Percentiles rank a stretch among this genome's conserved stretches.
Evolutionary conservation across 1,139 yeast species (phyloP).

Genomic region (Debaryomyces coudertii): DNA sequence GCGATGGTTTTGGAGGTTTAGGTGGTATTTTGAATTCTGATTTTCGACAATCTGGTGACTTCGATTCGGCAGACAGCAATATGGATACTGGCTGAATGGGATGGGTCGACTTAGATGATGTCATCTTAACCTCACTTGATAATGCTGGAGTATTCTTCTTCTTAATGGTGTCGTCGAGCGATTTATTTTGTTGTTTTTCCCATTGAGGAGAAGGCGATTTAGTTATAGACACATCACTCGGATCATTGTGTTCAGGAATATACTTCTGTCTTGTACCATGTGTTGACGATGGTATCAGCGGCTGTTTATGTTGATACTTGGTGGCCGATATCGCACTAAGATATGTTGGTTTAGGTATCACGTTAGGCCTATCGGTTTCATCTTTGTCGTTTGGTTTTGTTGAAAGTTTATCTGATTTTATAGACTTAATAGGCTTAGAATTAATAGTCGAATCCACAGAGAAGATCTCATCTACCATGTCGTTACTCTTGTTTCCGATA

Average conservation of each 20-base stretch:
- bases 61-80: neutral
- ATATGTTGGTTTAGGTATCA: conserved; percentile 5
- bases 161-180: conserved; percentile 27
- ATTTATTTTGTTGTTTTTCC: conserved; percentile 21
- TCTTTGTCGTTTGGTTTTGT: neutral
- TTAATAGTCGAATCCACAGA: neutral
- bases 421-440: conserved; percentile 2
- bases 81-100: neutral
- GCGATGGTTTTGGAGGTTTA: conserved; percentile 14
- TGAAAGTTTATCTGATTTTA: conserved; percentile 4
- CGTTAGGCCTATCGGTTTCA: conserved; percentile 1
- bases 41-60: neutral
- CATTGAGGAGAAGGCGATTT: conserved; percentile 8
- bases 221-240: neutral
- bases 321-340: conserved; percentile 7
- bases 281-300: neutral
- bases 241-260: conserved; percentile 7
- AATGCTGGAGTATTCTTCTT: conserved; percentile 11
- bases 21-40: neutral
- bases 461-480: neutral
- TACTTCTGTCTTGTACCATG: conserved; percentile 4
- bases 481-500: conserved; percentile 7
- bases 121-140: neutral
- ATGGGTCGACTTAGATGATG: neutral
- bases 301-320: neutral